Evolutionary conservation across 495 filamentous ascomycete genomes (phyloP).

Genomic region (Aspergillus sclerotiicarbonarius): DNA sequence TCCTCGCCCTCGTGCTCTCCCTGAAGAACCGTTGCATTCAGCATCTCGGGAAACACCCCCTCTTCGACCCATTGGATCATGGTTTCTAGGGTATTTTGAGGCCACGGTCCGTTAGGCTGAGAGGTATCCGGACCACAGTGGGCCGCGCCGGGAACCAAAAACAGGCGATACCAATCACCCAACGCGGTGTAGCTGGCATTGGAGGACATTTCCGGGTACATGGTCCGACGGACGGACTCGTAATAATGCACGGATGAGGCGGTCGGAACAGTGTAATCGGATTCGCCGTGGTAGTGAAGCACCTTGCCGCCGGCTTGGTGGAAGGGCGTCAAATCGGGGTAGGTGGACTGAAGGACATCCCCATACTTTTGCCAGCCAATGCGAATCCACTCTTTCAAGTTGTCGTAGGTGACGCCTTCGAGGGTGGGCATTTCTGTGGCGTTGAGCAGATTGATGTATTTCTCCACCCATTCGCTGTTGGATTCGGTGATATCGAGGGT

Average conservation of each 20-base stretch:
- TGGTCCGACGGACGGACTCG: conserved; percentile 47
- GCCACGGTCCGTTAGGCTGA: conserved; percentile 45
- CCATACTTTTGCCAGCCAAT: conserved; percentile 17
- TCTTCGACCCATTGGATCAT: conserved; percentile 52
- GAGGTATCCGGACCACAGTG: conserved; percentile 42
- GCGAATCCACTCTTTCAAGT: conserved; percentile 47
- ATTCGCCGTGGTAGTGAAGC: conserved; percentile 52
- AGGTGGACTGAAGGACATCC: conserved; percentile 29
- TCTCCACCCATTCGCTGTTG: conserved; percentile 31
- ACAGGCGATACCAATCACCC: conserved; percentile 50
- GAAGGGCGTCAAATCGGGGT: conserved; percentile 47
- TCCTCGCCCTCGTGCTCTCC: conserved; percentile 35
- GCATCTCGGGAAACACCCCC: conserved; percentile 34
- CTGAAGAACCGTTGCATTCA: conserved; percentile 34
- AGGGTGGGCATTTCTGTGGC: conserved; percentile 29
- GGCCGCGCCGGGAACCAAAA: conserved; percentile 46
- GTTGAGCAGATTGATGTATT: conserved; percentile 11
- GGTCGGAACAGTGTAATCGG: conserved; percentile 46
- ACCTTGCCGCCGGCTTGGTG: conserved; percentile 49
- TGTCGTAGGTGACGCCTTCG: conserved; percentile 47
- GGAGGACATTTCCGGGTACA: conserved; percentile 42
- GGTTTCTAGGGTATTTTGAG: conserved; percentile 36
- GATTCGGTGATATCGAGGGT: conserved; percentile 32
- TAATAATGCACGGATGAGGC: conserved; percentile 46
- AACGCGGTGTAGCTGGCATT: conserved; percentile 38